Evolutionary conservation across 345 rosid genomes (phyloP), one percentile per base, ranked within the genome.

Genomic region (Microthlaspi erraticum): DNA sequence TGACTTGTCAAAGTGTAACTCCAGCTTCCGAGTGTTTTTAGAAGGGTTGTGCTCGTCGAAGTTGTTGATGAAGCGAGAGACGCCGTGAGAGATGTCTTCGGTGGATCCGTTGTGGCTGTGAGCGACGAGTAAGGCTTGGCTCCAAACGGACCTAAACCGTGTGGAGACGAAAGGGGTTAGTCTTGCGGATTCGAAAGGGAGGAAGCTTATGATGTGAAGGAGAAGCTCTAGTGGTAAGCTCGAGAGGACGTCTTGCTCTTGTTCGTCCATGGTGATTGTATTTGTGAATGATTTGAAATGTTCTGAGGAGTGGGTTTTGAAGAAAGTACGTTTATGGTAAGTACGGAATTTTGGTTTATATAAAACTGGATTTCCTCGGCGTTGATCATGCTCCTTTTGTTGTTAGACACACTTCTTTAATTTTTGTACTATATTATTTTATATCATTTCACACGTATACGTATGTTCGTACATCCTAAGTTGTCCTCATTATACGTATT

Each of bases 101-200:
- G 39, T 68, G 17, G 76, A 73, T 32, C 87, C 87, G 44, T 80
- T 79, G 10, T 77, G 73, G 36, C 80, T 79, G 12, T 78, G 78
- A 17, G 56, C 56, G 5, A 83, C 64, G 13, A 85, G 39, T 36
- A 72, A 39, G 49, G 88, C 74, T 48, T 72, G 64, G 69, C 38
- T 79, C 93, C 93, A 87, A 1, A 85, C 70, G 23, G 43, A 75
- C 56, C 69, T 81, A 81, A 85, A 88, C 48, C 83, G 44, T 11
- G 60, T 77, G 5, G 91, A 84, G 13, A 88, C 75, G 56, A 81
- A 80, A 60, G 86, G 76, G 10, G 79, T 80, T 59, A 86, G 86
- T 51, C 75, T 81, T 16, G 88, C 84, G 38, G 87, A 86, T 45
- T 82, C 85, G n/a, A 83, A 82, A 50, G 93, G 90, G 33, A 85